Evolutionary conservation across 2,329 filamentous ascomycete genomes (phyloP).

Genomic region (Sporothrix variecibatus): DNA sequence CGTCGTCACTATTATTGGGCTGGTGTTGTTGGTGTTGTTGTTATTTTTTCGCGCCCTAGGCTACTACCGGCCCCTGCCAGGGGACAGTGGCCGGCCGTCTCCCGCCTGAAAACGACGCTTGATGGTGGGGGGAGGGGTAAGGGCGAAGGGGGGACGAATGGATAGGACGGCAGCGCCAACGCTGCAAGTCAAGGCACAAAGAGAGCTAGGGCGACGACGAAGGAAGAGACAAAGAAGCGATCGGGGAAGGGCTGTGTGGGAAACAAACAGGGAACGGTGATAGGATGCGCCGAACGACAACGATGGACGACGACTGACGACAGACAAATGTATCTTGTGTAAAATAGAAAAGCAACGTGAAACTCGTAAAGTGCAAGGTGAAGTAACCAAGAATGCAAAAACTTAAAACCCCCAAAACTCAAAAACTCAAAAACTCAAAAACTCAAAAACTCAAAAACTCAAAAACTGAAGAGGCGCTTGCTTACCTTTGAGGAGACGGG

Average conservation of each 20-base stretch:
- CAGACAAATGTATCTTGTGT: no score
- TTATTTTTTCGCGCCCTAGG: slow-evolving; percentile 23
- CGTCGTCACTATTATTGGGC: slow-evolving; percentile 8
- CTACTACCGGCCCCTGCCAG: slow-evolving; percentile 22
- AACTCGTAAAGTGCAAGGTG: background rate
- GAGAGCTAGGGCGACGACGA: slow-evolving; percentile 5
- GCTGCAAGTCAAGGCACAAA: slow-evolving; percentile 11
- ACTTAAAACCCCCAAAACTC: background rate
- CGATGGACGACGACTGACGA: no score
- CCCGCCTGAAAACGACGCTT: slow-evolving; percentile 17
- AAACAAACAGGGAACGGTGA: slow-evolving; percentile 5
- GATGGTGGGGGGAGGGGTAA: slow-evolving; percentile 27
- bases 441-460: background rate
- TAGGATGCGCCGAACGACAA: background rate
- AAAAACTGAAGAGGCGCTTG: background rate
- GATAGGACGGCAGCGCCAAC: background rate
- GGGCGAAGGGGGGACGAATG: background rate
- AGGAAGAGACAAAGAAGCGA: slow-evolving; percentile 1
- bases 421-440: background rate
- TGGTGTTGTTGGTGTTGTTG: background rate
- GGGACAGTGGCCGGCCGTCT: slow-evolving; percentile 1
- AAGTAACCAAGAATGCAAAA: background rate
- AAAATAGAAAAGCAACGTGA: background rate
- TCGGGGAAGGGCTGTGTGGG: background rate
- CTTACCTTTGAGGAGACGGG: slow-evolving; percentile 56